phyloP scores from a whole-genome alignment of 164 flowering plant species.

The Tetracentron sinense region DNA sequence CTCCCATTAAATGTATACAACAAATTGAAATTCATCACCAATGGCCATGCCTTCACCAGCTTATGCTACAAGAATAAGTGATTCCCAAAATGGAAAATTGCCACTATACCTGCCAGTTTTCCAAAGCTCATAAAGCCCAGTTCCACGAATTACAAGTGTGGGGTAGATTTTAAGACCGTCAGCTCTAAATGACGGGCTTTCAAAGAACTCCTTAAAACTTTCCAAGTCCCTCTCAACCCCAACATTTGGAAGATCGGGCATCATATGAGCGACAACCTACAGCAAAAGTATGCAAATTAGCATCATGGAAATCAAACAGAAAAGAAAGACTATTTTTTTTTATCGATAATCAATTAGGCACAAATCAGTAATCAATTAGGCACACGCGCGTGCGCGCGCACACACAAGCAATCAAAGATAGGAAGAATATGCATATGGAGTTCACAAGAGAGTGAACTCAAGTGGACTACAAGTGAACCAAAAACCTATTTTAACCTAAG shows the following conservation, averaged over 20 bases:
- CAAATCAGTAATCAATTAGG: no score
- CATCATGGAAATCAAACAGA: background rate
- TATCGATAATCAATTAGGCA: background rate
- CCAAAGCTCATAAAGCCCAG: constrained; percentile 99
- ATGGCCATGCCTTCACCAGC: background rate
- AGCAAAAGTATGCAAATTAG: constrained; percentile 14
- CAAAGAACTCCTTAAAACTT: constrained; percentile 92
- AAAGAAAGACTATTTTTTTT: background rate
- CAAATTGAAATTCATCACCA: background rate
- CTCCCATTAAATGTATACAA: background rate
- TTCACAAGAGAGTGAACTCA: no score
- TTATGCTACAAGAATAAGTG: background rate
- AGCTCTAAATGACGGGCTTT: constrained; percentile 83
- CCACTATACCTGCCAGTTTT: constrained; percentile 82
- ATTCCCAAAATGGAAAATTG: no score
- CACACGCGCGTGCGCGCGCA: no score
- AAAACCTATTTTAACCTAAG: no score
- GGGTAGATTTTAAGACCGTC: constrained; percentile 99
- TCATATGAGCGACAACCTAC: constrained; percentile 98
- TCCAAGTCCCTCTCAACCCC: constrained; percentile 98
- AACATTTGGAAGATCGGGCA: constrained; percentile 99
- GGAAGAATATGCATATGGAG: no score
- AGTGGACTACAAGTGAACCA: no score
- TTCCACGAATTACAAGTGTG: constrained; percentile 97
- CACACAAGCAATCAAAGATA: no score